Evolutionary conservation across 192 early-diverging fungal species (phyloP).

Genomic region (Diversispora eburnea): DNA sequence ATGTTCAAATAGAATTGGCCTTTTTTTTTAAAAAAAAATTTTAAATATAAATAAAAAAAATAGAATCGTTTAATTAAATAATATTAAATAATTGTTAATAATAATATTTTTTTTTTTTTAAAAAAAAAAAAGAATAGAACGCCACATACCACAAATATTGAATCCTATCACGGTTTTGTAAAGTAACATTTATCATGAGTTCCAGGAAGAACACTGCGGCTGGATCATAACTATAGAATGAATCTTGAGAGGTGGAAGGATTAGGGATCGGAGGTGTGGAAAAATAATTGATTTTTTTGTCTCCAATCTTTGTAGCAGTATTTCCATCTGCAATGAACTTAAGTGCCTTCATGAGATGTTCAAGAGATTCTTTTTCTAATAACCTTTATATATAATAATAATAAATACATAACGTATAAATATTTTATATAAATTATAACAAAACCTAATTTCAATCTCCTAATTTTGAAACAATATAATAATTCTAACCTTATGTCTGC

Average conservation of each 20-base stretch:
- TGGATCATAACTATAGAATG: slow-evolving; percentile 45
- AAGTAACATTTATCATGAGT: slow-evolving; percentile 66
- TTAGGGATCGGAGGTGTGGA: slow-evolving; percentile 3
- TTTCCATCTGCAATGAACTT: slow-evolving; percentile 48
- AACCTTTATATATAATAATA: slow-evolving; percentile 38
- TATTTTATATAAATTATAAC: background rate
- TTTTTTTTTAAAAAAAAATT: no score
- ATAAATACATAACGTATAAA: background rate
- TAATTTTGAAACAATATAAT: background rate
- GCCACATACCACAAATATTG: slow-evolving; percentile 46
- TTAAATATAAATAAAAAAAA: no score
- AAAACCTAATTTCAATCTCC: background rate
- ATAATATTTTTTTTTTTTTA: background rate
- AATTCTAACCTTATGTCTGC: slow-evolving; percentile 58
- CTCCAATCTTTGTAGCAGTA: slow-evolving; percentile 32
- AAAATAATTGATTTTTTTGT: slow-evolving; percentile 20
- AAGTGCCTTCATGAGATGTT: slow-evolving; percentile 57
- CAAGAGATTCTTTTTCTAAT: slow-evolving; percentile 62
- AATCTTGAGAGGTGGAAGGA: background rate
- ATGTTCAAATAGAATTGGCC: slow-evolving; percentile 66
- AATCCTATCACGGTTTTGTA: slow-evolving; percentile 76
- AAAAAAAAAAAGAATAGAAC: background rate
- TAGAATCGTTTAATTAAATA: no score
- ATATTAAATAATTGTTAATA: no score
- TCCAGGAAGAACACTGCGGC: slow-evolving; percentile 74